Percentiles rank a stretch among this genome's conserved stretches.
Conservation (phyloP, 2,329 filamentous ascomycete genomes). For the Colletotrichum camelliae region DNA sequence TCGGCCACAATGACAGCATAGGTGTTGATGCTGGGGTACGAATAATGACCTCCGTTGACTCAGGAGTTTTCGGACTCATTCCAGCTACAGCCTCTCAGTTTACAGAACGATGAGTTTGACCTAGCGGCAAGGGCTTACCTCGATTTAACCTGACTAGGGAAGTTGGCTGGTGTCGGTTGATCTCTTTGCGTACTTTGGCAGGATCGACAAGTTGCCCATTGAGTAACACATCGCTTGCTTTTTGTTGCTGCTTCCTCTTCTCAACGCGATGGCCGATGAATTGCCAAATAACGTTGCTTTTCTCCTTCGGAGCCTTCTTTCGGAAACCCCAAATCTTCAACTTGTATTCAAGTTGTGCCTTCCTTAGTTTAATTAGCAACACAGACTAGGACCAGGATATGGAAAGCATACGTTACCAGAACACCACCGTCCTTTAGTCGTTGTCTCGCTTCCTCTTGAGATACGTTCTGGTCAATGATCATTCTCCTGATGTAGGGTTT, state of each 20-base stretch:
- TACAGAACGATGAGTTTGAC: neutral
- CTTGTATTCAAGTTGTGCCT: constrained; percentile 6
- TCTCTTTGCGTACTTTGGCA: neutral
- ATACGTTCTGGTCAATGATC: neutral
- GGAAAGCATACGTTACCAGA: neutral
- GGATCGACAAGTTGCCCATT: neutral
- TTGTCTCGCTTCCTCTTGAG: neutral
- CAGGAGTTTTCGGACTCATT: neutral
- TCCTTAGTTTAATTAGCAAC: neutral
- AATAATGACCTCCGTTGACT: neutral
- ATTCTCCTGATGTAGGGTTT: neutral
- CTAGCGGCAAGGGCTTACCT: neutral
- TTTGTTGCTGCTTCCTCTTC: neutral
- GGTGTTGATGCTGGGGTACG: neutral
- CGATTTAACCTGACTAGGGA: neutral
- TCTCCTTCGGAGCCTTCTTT: neutral
- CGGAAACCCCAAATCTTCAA: neutral
- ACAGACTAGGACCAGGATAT: fast-evolving
- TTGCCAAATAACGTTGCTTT: neutral
- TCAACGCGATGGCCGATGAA: neutral
- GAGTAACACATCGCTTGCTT: neutral
- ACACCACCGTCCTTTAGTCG: neutral
- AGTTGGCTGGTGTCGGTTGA: neutral
- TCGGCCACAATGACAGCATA: neutral
- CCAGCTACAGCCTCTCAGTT: neutral